phyloP scores from a whole-genome alignment of 2,329 filamentous ascomycete species.

The Claviceps sp. region DNA sequence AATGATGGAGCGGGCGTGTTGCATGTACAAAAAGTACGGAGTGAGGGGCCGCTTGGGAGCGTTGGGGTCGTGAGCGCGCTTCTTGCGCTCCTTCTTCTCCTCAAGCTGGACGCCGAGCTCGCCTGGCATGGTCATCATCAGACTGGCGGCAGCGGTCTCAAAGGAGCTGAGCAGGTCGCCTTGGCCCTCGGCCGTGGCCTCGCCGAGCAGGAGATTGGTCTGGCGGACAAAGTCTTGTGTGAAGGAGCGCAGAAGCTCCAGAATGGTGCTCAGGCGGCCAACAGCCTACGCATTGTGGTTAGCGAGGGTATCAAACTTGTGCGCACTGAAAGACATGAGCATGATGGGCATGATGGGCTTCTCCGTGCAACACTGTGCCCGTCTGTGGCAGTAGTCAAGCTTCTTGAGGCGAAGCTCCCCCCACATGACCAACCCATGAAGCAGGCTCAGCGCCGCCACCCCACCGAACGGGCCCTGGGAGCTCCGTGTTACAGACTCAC shows the following conservation, averaged over 20 bases:
- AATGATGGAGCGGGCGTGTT: slow-evolving; percentile 73
- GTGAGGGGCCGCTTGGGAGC: slow-evolving; percentile 89
- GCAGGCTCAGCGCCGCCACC: no score
- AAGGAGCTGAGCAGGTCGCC: slow-evolving; percentile 36
- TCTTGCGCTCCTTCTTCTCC: slow-evolving; percentile 82
- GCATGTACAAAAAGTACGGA: slow-evolving; percentile 90
- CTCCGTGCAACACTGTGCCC: no score
- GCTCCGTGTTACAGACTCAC: not conserved
- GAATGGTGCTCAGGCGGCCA: slow-evolving; percentile 58
- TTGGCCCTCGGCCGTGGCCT: slow-evolving; percentile 37
- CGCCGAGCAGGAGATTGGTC: slow-evolving; percentile 68
- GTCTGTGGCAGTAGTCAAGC: no score
- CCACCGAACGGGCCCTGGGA: not conserved
- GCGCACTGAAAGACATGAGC: no score
- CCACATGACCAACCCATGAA: no score
- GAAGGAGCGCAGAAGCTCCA: slow-evolving; percentile 66
- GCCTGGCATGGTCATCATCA: slow-evolving; percentile 25
- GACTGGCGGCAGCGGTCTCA: slow-evolving; percentile 35
- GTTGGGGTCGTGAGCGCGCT: slow-evolving; percentile 76
- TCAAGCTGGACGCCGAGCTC: slow-evolving; percentile 35
- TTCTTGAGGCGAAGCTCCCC: not conserved
- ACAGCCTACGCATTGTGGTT: slow-evolving; percentile 34
- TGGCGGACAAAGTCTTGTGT: slow-evolving; percentile 78
- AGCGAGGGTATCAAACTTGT: not conserved
- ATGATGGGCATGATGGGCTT: no score